A percentile compares a stretch with the other conserved stretches of the same genome.
phyloP scores from a whole-genome alignment of 306 rosid genomes.

The Ammopiptanthus mongolicus region DNA sequence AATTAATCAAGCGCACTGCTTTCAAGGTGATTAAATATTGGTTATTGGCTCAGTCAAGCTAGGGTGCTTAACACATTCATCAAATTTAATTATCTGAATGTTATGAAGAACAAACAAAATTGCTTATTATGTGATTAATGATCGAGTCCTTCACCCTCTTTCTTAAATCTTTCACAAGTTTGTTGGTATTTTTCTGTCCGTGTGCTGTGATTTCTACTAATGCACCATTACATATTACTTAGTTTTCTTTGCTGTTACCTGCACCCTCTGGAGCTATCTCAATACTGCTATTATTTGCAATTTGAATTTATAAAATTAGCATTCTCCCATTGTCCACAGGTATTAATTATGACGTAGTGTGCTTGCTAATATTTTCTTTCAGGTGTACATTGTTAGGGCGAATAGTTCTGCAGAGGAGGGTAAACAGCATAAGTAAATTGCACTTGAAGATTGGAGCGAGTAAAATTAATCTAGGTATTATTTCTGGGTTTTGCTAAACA shows the following conservation, averaged over 20 bases:
- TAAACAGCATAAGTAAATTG: not conserved
- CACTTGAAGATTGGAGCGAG: not conserved
- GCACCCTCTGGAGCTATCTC: not conserved
- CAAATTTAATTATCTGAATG: not conserved
- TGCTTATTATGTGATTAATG: not conserved
- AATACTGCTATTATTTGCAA: not conserved
- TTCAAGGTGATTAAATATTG: constrained; percentile 62
- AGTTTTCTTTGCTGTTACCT: too few species aligned
- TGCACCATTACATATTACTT: not conserved
- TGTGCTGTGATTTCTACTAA: not conserved
- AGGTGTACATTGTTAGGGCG: constrained; percentile 20
- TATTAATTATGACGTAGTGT: not conserved
- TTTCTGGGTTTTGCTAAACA: not conserved
- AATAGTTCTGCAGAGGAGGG: constrained; percentile 23
- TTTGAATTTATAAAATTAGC: not conserved
- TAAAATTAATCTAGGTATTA: constrained; percentile 15
- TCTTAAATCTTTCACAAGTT: not conserved
- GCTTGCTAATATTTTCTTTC: not conserved
- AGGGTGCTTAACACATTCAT: not conserved
- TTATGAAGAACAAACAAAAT: not conserved
- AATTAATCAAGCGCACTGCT: constrained; percentile 43
- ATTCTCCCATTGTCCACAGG: not conserved
- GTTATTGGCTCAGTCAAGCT: not conserved
- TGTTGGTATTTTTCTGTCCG: constrained; percentile 5
- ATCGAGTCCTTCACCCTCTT: not conserved